Base-by-base conservation (phyloP, 495 filamentous ascomycete genomes). In the Penicillium fimorum region DNA sequence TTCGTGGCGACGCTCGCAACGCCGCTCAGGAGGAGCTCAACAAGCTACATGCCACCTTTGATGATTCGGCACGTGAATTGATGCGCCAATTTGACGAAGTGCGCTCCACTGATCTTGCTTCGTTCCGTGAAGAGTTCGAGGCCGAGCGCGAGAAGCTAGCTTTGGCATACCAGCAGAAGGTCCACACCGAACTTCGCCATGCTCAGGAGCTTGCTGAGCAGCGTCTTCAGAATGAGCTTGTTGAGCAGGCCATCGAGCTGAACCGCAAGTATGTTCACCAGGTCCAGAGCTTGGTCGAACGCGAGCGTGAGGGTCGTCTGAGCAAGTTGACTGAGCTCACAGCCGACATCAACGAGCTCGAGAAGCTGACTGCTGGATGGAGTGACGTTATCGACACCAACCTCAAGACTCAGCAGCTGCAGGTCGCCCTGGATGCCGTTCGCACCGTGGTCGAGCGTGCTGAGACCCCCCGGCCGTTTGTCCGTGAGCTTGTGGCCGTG, bases 371-470 rank as follows among this genome's bases (percentile, higher is more conserved):
- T 11, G 79, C 83, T 11, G 85, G 87, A 57, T 96, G 89, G 90
- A 90, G 88, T 69, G 81, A 85, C 7, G 89, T 97, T 22, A 85
- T 98, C 25, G 90, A 96, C 66, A 77, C 81, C 47, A 96, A 92
- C 74, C 83, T 97, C 52, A 87, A 87, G 72, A 97, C 95, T 5
- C 94, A 98, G 74, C 90, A 97, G 69, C 84, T 97, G 15, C 89
- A 94, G 67, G 90, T 97, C 38, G 94, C 94, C 4, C 88, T 97
- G 27, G 95, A 98, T 61, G 90, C 93, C 37, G 91, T 98, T 6
- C 87, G 90, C 40, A 83, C 88, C 58, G 86, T 84, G 45, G 84
- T 96, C 20, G 87, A 90, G 68, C 86, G 86, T 44, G 76, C 86
- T 13, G 78, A 86, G 44, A 82, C 83, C 56, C 86, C 93, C 38